phyloP scores from a whole-genome alignment of 1,284 basidiomycete species.

The Pterulicium gracile region DNA sequence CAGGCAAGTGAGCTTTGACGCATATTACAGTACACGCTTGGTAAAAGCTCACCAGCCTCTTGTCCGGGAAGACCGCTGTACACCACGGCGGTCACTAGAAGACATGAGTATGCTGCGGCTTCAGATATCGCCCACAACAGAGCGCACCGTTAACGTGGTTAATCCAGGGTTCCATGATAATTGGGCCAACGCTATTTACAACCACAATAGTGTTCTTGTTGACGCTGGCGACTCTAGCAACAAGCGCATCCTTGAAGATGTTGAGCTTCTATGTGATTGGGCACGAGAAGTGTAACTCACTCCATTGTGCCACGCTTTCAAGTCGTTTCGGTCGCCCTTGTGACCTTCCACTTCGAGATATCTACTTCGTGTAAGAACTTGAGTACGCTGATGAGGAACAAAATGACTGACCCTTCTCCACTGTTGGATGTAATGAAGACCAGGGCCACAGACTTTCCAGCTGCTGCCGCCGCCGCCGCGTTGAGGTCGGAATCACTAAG shows the following conservation, averaged over 20 bases:
- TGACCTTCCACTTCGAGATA: slow-evolving; percentile 22
- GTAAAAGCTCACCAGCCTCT: slow-evolving; percentile 39
- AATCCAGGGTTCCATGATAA: slow-evolving; percentile 60
- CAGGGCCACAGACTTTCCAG: slow-evolving; percentile 37
- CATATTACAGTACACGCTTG: slow-evolving; percentile 12
- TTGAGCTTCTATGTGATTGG: neutral
- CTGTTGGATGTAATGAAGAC: slow-evolving; percentile 47
- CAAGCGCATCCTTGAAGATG: slow-evolving; percentile 37
- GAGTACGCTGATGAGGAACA: slow-evolving; percentile 24
- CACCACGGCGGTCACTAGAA: slow-evolving; percentile 39
- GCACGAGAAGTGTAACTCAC: slow-evolving; percentile 19
- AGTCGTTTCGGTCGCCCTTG: slow-evolving; percentile 57
- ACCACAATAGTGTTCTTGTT: slow-evolving; percentile 68
- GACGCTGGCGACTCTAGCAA: slow-evolving; percentile 36
- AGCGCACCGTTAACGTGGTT: slow-evolving; percentile 44
- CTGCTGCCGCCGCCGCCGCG: slow-evolving; percentile 28
- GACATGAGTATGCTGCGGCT: neutral
- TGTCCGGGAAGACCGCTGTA: slow-evolving; percentile 59
- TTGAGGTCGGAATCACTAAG: slow-evolving; percentile 44
- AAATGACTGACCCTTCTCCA: slow-evolving; percentile 48
- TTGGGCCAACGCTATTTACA: slow-evolving; percentile 63
- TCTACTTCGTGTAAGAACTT: neutral
- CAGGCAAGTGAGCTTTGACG: slow-evolving; percentile 15
- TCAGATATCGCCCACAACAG: slow-evolving; percentile 1
- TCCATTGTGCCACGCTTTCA: slow-evolving; percentile 60